Evolutionary conservation across 169 alveolate genomes (phyloP), one percentile per base, ranked within the genome.

Genomic region (Plasmodium coatneyi): DNA sequence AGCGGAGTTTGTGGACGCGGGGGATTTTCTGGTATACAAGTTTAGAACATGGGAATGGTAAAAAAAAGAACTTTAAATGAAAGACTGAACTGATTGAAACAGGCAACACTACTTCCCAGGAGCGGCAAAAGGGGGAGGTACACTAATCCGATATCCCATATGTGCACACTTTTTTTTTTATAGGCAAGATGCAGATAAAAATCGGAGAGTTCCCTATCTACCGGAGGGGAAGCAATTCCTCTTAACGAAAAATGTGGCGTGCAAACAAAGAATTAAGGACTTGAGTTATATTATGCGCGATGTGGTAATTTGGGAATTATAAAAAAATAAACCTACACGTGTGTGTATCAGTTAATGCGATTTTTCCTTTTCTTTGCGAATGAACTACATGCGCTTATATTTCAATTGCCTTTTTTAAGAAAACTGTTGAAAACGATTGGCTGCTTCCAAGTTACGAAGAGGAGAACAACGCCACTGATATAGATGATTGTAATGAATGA

Each of bases 41-140:
- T 95, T 95, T 70, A 95, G 94, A 32, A 95, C 92, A 66, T 95
- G 96, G 96, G 92, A 91, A 71, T 95, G 96, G 96, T 93, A 80
- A 95, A 34, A 41, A n/a, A 79, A 19, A 22, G 7, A 79, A 79
- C 41, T 32, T 16, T 39, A 36, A 34, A 10, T 41, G 66, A 80
- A 34, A 41, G 46, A 6, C 3, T 3, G 54, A 30, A 41, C 36
- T 14, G 76, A 66, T 25, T 66, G 76, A 41, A 22, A 66, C n/a
- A 25, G n/a, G 0, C 36, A 66, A 25, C 36, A 22, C 30, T 25
- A 19, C 41, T 25, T 22, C 36, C 16, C 36, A 25, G 41, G n/a
- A 80, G 34, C 60, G 6, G 12, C 76, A 22, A 19, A 28, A 28
- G 84, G 66, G n/a, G n/a, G 22, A 43, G 12, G 0, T 16, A 1